Percentiles rank a stretch among this genome's conserved stretches.
Evolutionary conservation across 345 rosid genomes (phyloP).

Genomic region (Lepidium africanum): DNA sequence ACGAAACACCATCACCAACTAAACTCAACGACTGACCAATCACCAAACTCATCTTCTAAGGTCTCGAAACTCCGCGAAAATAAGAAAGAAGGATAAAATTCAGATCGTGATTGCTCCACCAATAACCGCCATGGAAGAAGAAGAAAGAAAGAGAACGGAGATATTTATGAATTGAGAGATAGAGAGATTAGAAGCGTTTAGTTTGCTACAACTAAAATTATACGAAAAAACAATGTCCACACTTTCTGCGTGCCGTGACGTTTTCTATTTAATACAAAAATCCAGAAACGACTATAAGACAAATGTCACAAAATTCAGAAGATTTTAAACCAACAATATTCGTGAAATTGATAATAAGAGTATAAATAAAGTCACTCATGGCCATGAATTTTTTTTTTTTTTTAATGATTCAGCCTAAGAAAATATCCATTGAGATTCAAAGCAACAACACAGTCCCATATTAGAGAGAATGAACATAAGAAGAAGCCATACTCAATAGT

Average conservation of each 20-base stretch:
- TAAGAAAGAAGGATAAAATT: neutral
- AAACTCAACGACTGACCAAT: slow-evolving; percentile 23
- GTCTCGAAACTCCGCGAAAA: neutral
- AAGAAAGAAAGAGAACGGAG: neutral
- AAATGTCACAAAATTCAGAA: neutral
- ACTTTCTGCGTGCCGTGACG: slow-evolving; percentile 28
- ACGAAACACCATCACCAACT: neutral
- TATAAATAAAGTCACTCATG: neutral
- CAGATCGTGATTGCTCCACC: neutral
- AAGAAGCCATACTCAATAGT: neutral
- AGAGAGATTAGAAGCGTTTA: neutral
- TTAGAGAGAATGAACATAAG: neutral
- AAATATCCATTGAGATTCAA: slow-evolving; percentile 6
- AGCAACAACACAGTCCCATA: neutral
- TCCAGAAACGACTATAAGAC: neutral
- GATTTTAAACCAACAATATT: neutral
- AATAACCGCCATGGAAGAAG: slow-evolving; percentile 18
- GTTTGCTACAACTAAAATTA: neutral
- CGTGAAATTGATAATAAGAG: neutral
- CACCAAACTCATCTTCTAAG: slow-evolving; percentile 26
- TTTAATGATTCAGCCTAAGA: neutral
- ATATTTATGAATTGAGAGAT: neutral
- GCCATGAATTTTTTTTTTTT: neutral
- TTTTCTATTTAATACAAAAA: neutral
- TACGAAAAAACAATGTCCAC: slow-evolving; percentile 19